Conservation (phyloP, 2,329 filamentous ascomycete genomes). For the Colletotrichum cereale region DNA sequence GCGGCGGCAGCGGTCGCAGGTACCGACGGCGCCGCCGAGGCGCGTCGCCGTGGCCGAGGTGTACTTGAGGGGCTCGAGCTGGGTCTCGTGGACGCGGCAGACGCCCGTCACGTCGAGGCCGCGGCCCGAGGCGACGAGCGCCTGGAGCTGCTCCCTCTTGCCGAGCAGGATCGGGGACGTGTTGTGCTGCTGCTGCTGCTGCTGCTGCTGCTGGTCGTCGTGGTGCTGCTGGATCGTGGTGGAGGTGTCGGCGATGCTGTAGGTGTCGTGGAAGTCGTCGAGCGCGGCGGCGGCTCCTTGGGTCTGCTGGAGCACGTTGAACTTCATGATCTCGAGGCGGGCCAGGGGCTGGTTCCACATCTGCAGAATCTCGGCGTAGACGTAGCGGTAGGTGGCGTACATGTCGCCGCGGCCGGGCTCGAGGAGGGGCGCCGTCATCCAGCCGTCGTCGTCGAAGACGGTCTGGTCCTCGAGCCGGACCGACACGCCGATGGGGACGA, state of each 20-base stretch:
- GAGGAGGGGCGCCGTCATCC: constrained; percentile 70
- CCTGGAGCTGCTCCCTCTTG: constrained; percentile 65
- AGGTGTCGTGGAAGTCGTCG: constrained; percentile 51
- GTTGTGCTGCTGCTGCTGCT: constrained; percentile 45
- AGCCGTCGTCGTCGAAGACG: constrained; percentile 78
- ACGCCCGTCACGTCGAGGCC: constrained; percentile 74
- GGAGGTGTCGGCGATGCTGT: constrained; percentile 53
- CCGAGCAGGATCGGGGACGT: constrained; percentile 68
- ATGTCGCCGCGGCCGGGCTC: constrained; percentile 61
- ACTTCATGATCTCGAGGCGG: constrained; percentile 76
- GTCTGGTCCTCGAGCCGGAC: constrained; percentile 71
- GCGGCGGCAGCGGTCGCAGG: constrained; percentile 63
- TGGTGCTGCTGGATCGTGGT: constrained; percentile 43
- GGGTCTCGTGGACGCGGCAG: constrained; percentile 72
- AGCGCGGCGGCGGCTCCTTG: constrained; percentile 44
- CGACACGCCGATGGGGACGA: constrained; percentile 64
- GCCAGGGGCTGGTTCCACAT: constrained; percentile 74
- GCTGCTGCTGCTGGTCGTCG: constrained; percentile 47
- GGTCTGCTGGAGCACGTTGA: constrained; percentile 71
- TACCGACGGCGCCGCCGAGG: constrained; percentile 62
- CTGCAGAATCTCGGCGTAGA: constrained; percentile 77
- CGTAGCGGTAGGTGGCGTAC: constrained; percentile 72
- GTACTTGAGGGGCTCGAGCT: constrained; percentile 70
- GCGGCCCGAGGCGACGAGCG: constrained; percentile 63
- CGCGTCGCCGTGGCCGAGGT: constrained; percentile 53